Evolutionary conservation across 2,329 filamentous ascomycete species (phyloP), one percentile per base, ranked within the genome.

Genomic region (Trichoderma gracile): DNA sequence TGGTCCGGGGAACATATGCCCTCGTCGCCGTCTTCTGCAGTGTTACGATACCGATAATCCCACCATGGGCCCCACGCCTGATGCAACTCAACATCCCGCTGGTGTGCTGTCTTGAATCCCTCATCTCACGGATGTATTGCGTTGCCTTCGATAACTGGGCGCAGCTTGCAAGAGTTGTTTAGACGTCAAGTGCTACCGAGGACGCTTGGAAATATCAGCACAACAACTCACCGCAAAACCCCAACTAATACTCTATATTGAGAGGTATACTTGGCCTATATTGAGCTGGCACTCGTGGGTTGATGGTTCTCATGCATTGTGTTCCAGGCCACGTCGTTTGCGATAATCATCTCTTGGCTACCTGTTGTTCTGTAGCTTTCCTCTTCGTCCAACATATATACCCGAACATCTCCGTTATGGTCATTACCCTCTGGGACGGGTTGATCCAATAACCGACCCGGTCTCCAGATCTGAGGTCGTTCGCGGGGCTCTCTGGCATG

Each of bases 401-500:
- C 25, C 15, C 42, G 25, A 23, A 42, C 33, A 38, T 38, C 19
- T 21, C 17, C 33, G 55, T 42, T 19, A 23, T 15, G 15, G 14
- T 17, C 12, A 30, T 45, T 27, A 5, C n/a, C 42, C n/a, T 23
- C 45, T 27, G 25, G 12, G 12, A 42, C 14, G 27, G 25, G n/a
- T 46, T 47, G 42, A 47, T 58, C 10, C 42, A n/a, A n/a, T n/a
- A 21, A 14, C 7, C 46, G 55, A 43, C 33, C 42, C 25, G 43
- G 55, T 15, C 55, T 57, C 54, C 54, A 57, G 15, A 19, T 57
- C 23, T 57, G 42, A 23, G 54, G 54, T 43, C 54, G 54, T 10
- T n/a, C 42, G 25, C 54, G 54, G 25, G 42, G 19, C 17, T 45
- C 54, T 23, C 54, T 21, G 54, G 46, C 40, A 57, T 25, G 12